Evolutionary conservation across 1,284 basidiomycete genomes (phyloP).

Genomic region (Ceratobasidium sp.): DNA sequence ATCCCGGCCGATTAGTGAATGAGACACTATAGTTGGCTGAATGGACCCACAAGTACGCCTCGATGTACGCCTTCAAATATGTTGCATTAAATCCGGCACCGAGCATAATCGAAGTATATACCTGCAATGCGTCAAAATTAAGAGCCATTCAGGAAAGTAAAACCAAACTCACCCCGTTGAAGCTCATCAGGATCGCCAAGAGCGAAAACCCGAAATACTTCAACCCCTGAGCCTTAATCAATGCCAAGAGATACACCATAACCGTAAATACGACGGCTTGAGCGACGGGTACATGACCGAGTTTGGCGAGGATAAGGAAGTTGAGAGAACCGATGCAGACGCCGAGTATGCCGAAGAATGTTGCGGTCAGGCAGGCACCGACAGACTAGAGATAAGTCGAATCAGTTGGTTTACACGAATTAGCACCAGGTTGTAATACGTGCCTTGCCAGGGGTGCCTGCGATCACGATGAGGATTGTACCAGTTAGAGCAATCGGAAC

Average conservation of each 20-base stretch:
- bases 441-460: slow-evolving; percentile 55
- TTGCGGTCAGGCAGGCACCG: slow-evolving; percentile 47
- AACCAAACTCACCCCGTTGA: slow-evolving; percentile 12
- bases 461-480: slow-evolving; percentile 55
- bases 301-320: slow-evolving; percentile 57
- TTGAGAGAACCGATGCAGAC: slow-evolving; percentile 54
- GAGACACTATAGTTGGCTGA: not conserved
- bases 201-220: slow-evolving; percentile 56
- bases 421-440: too few relatives aligned
- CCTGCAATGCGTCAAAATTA: not conserved
- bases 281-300: slow-evolving; percentile 55
- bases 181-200: slow-evolving; percentile 54
- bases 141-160: too few relatives aligned
- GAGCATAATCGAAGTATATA: slow-evolving; percentile 45
- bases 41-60: slow-evolving; percentile 54
- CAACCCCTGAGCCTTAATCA: slow-evolving; percentile 53
- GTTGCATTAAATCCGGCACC: slow-evolving; percentile 51
- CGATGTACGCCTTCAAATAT: slow-evolving; percentile 56
- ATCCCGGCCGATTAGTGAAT: not conserved
- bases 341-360: slow-evolving; percentile 53
- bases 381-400: too few relatives aligned
- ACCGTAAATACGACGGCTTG: slow-evolving; percentile 58
- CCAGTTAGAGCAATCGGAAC: slow-evolving; percentile 35
- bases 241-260: slow-evolving; percentile 55
- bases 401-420: too few relatives aligned